Conservation (phyloP, 2,329 filamentous ascomycete species). For the Alternaria sp. region DNA sequence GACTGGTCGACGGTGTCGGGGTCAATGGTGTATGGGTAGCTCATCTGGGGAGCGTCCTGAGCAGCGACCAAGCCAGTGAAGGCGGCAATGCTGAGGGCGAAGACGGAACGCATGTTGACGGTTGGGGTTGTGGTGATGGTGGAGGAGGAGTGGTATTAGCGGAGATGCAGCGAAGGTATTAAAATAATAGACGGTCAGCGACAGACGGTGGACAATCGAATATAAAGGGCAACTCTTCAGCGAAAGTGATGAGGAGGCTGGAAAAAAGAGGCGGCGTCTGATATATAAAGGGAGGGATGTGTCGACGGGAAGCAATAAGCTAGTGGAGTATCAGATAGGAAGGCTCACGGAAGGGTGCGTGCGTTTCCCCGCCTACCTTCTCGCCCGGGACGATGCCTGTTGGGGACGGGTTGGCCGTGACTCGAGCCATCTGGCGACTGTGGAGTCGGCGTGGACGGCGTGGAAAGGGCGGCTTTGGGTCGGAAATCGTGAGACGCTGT, state of each 20-base stretch:
- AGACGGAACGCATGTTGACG: conserved; percentile 56
- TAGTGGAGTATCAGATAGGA: conserved; percentile 26
- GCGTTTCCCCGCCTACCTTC: conserved; percentile 6
- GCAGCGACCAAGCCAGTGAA: conserved; percentile 63
- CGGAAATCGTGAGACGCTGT: conserved; percentile 1
- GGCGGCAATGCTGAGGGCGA: conserved; percentile 63
- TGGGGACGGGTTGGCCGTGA: conserved; percentile 8
- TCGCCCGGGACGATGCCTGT: conserved; percentile 11
- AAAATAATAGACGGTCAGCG: conserved; percentile 30
- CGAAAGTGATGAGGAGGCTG: conserved; percentile 40
- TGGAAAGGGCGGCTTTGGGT: conserved; percentile 9
- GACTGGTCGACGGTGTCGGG: conserved; percentile 66
- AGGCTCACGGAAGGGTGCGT: conserved; percentile 22
- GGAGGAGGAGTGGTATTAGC: conserved; percentile 3
- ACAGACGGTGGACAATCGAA: conserved; percentile 26
- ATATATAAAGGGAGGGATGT: conserved; percentile 43
- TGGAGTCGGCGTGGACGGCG: conserved; percentile 11
- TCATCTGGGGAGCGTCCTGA: conserved; percentile 46
- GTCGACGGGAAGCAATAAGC: conserved; percentile 28
- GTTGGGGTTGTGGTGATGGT: conserved; percentile 12
- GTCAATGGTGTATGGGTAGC: conserved; percentile 63
- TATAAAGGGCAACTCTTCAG: conserved; percentile 26
- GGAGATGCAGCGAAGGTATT: conserved; percentile 23
- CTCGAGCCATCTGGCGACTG: conserved; percentile 11
- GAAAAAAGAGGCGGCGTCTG: conserved; percentile 16